Conservation (phyloP, 352 stramenopile genomes). For the Phytophthora cactorum region DNA sequence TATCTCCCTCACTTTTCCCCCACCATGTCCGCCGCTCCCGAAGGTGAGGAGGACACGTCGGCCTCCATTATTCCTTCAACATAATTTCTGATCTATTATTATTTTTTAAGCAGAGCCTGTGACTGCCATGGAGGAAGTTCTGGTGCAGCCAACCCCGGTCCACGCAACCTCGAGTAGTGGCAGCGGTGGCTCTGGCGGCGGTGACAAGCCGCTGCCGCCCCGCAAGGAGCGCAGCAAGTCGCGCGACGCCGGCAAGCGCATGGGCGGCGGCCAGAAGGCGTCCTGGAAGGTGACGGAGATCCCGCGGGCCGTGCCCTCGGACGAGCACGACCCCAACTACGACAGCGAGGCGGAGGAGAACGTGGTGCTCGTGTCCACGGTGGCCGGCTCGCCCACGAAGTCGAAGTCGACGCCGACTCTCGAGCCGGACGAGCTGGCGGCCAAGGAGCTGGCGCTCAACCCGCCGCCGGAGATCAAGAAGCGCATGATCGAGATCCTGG, state of each 20-base stretch:
- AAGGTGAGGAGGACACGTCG: conserved; percentile 16
- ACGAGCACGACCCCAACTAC: conserved; percentile 94
- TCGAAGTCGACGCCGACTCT: conserved; percentile 54
- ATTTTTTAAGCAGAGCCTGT: conserved; percentile 15
- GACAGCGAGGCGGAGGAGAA: conserved; percentile 93
- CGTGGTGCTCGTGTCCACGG: conserved; percentile 83
- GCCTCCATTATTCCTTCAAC: neutral
- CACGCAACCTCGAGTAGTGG: conserved; percentile 10
- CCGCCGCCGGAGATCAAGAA: conserved; percentile 89
- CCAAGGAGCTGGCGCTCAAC: conserved; percentile 82
- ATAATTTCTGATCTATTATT: conserved; percentile 4
- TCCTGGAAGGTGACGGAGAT: conserved; percentile 87
- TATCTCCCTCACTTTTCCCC: conserved; percentile 1
- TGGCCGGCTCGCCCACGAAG: conserved; percentile 48
- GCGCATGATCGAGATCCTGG: conserved; percentile 88
- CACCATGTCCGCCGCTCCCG: conserved; percentile 38
- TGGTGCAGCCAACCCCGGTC: conserved; percentile 15
- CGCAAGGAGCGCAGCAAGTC: conserved; percentile 89
- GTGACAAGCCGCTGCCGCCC: conserved; percentile 60
- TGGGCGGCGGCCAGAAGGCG: conserved; percentile 87
- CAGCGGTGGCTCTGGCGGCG: conserved; percentile 31
- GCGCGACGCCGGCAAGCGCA: conserved; percentile 85
- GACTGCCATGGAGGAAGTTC: conserved; percentile 29
- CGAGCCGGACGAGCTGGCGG: conserved; percentile 67
- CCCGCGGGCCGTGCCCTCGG: conserved; percentile 59